These are phyloP conservation scores for Helicocarpus griseus DNA, from an alignment of 2,329 filamentous ascomycete genomes.

Conservation along the genomic window DNA sequence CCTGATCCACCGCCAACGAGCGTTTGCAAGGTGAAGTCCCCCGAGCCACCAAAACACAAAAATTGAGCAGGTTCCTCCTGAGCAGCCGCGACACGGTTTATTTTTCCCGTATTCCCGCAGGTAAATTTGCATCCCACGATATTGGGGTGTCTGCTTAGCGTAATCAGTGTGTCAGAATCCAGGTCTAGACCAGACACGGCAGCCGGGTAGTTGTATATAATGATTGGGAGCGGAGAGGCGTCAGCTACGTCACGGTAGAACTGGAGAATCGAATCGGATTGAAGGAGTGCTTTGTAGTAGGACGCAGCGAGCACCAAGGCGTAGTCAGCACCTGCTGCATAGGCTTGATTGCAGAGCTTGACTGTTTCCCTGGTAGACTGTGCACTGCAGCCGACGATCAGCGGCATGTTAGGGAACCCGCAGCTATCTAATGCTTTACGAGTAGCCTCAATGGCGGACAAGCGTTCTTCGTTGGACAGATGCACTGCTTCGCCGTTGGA, in stretches of 20 bases:
- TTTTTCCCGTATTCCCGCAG: slow-evolving; percentile 80
- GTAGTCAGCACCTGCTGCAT: slow-evolving; percentile 66
- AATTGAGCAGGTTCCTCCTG: slow-evolving; percentile 23
- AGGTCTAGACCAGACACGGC: slow-evolving; percentile 80
- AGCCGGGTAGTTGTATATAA: slow-evolving; percentile 86
- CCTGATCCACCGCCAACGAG: slow-evolving; percentile 61
- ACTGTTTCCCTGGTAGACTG: slow-evolving; percentile 72
- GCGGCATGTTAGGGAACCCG: slow-evolving; percentile 64
- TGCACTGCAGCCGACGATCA: slow-evolving; percentile 74
- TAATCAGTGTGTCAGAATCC: slow-evolving; percentile 78
- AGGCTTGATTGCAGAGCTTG: slow-evolving; percentile 58
- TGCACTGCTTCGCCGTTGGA: slow-evolving; percentile 87
- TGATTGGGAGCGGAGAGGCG: slow-evolving; percentile 60
- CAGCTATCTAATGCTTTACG: slow-evolving; percentile 76
- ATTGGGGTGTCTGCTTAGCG: slow-evolving; percentile 68
- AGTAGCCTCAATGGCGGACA: slow-evolving; percentile 64
- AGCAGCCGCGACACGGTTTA: slow-evolving; percentile 58
- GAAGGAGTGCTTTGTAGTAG: slow-evolving; percentile 71
- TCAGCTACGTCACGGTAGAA: slow-evolving; percentile 71
- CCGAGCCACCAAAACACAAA: slow-evolving; percentile 61
- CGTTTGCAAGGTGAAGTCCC: slow-evolving; percentile 64
- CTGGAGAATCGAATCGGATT: slow-evolving; percentile 61
- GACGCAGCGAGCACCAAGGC: slow-evolving; percentile 69
- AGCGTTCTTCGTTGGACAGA: slow-evolving; percentile 67
- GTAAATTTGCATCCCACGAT: slow-evolving; percentile 87